Percentiles rank a stretch among this genome's conserved stretches.
Evolutionary conservation across 1,284 basidiomycete species (phyloP).

Genomic region (Agaricales sp.): DNA sequence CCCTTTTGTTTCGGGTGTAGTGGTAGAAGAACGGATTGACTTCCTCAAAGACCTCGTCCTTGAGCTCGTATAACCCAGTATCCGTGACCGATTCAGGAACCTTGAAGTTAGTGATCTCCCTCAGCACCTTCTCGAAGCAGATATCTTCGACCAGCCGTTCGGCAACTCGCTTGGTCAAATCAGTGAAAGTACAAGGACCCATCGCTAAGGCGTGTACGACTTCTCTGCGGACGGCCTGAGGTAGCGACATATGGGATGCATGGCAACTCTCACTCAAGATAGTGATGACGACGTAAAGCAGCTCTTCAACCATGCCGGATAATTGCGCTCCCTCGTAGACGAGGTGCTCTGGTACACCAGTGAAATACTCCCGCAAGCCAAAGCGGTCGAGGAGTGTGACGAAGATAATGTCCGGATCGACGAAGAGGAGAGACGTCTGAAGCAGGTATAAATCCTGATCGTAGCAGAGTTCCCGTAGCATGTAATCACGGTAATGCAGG

Average conservation of each 20-base stretch:
- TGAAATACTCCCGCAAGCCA: slow-evolving; percentile 73
- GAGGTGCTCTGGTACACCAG: slow-evolving; percentile 27
- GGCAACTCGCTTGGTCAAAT: slow-evolving; percentile 85
- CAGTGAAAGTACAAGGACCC: slow-evolving; percentile 84
- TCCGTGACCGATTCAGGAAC: slow-evolving; percentile 73
- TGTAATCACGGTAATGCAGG: slow-evolving; percentile 95
- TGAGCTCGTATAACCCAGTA: slow-evolving; percentile 81
- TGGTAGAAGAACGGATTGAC: slow-evolving; percentile 97
- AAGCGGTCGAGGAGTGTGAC: slow-evolving; percentile 89
- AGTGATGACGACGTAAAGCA: slow-evolving; percentile 82
- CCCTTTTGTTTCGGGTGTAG: slow-evolving; percentile 90
- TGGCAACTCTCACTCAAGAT: slow-evolving; percentile 79
- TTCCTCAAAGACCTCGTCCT: slow-evolving; percentile 75
- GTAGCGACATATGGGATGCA: slow-evolving; percentile 63
- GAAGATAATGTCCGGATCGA: slow-evolving; percentile 76
- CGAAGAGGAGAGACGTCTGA: slow-evolving; percentile 73
- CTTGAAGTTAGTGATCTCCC: slow-evolving; percentile 76
- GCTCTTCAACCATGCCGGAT: slow-evolving; percentile 86
- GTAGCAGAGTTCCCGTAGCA: slow-evolving; percentile 91
- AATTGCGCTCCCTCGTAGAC: slow-evolving; percentile 66
- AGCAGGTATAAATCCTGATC: slow-evolving; percentile 95
- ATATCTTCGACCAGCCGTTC: slow-evolving; percentile 85
- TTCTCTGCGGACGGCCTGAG: slow-evolving; percentile 68
- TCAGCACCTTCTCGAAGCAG: slow-evolving; percentile 75
- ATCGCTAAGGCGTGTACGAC: slow-evolving; percentile 89